Percentiles rank a stretch among this genome's conserved stretches.
phyloP scores from a whole-genome alignment of 257 asterid species.

The Scutellaria minor region DNA sequence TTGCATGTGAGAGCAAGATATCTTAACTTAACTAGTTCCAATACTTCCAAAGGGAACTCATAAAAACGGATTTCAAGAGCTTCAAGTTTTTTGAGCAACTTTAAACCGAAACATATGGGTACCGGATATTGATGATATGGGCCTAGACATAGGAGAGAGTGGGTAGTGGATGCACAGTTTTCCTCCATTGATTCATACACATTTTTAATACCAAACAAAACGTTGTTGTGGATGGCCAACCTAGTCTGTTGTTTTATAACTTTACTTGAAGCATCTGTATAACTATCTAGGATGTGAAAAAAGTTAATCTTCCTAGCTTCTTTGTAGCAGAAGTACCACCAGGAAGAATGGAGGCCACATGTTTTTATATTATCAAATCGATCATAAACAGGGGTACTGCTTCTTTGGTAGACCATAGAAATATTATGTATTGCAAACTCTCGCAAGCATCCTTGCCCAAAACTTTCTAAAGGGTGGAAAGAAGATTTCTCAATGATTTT shows the following conservation, averaged over 20 bases:
- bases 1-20: constrained; percentile 15
- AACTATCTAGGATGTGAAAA: not conserved
- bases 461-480: not conserved
- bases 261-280: not conserved
- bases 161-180: not conserved
- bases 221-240: constrained; percentile 2
- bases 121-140: not conserved
- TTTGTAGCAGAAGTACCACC: constrained; percentile 9
- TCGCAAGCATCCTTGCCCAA: no score
- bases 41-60: not conserved
- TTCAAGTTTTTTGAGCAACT: not conserved
- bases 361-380: not conserved
- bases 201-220: not conserved
- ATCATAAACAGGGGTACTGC: not conserved
- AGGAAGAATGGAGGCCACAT: constrained; percentile 12
- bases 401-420: not conserved
- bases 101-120: not conserved
- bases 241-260: not conserved
- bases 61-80: constrained; percentile 6
- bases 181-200: not conserved
- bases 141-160: not conserved
- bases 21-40: not conserved
- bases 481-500: fast-evolving
- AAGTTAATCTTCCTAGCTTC: not conserved
- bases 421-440: not conserved